phyloP scores from a whole-genome alignment of 495 filamentous ascomycete genomes.

The Talaromyces nanjingensis region DNA sequence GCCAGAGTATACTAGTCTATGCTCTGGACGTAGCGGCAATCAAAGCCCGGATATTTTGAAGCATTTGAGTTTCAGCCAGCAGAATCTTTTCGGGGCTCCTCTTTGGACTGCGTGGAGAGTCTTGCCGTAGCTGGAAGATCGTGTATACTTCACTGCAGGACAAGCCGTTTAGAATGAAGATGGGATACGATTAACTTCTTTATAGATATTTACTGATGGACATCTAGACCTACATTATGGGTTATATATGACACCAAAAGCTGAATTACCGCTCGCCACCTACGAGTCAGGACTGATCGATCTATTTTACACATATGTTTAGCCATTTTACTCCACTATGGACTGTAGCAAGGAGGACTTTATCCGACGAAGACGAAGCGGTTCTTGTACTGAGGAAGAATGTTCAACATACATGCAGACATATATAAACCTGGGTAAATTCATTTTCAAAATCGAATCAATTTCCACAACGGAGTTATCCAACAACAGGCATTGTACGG shows the following conservation, averaged over 20 bases:
- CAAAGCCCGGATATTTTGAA: background rate
- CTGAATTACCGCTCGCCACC: background rate
- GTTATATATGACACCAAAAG: background rate
- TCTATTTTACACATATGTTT: background rate
- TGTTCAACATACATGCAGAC: too few relatives aligned
- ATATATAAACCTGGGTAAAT: too few relatives aligned
- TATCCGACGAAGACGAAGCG: background rate
- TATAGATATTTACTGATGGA: too few relatives aligned
- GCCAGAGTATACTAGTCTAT: background rate
- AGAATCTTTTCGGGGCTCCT: background rate
- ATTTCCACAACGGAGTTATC: too few relatives aligned
- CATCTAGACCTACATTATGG: background rate
- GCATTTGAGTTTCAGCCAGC: background rate
- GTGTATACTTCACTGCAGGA: background rate
- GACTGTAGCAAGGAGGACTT: background rate
- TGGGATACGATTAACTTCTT: too few relatives aligned
- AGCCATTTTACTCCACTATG: background rate
- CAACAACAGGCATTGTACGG: too few relatives aligned
- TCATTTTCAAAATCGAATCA: too few relatives aligned
- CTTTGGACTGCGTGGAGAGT: background rate
- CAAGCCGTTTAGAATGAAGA: too few relatives aligned
- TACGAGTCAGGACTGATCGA: background rate
- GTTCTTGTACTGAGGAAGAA: too few relatives aligned
- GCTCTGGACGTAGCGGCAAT: background rate
- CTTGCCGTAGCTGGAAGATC: background rate